Percentiles rank a stretch among this genome's conserved stretches.
These are phyloP conservation scores for Piper betle DNA, from an alignment of 164 flowering plant species.

Conservation along the genomic window DNA sequence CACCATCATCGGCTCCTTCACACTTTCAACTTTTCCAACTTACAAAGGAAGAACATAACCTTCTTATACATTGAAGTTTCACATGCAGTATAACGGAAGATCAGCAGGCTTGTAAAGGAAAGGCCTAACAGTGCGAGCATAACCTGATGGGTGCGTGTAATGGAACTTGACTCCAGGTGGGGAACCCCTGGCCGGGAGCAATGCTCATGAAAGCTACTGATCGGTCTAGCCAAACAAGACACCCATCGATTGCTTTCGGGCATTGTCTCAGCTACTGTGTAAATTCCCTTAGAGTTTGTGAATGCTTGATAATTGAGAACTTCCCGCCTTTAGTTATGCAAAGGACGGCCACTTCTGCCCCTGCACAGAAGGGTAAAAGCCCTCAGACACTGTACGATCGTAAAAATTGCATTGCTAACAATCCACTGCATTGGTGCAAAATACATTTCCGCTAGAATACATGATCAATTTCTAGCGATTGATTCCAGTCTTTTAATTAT, in stretches of 20 bases:
- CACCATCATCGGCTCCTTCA: background rate
- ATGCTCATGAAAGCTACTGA: slow-evolving; percentile 75
- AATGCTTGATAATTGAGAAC: slow-evolving; percentile 93
- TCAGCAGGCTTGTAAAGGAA: slow-evolving; percentile 59
- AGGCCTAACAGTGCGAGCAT: slow-evolving; percentile 55
- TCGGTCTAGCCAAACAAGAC: slow-evolving; percentile 82
- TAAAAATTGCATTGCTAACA: background rate
- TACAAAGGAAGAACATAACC: too few species aligned
- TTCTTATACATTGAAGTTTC: slow-evolving; percentile 3
- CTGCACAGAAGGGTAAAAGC: slow-evolving; percentile 27
- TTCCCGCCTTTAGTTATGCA: slow-evolving; percentile 95
- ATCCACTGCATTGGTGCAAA: background rate
- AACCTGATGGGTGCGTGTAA: slow-evolving; percentile 73
- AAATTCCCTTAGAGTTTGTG: slow-evolving; percentile 67
- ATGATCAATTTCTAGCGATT: too few species aligned
- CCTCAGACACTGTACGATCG: too few species aligned
- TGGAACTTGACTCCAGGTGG: slow-evolving; percentile 66
- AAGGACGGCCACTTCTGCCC: slow-evolving; percentile 96
- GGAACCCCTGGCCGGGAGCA: slow-evolving; percentile 47
- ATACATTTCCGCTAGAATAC: background rate
- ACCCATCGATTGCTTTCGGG: slow-evolving; percentile 93
- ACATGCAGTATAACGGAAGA: slow-evolving; percentile 60
- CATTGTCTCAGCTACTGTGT: slow-evolving; percentile 96
- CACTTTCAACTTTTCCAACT: background rate
- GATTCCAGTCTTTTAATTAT: too few species aligned